Evolutionary conservation across 1,284 basidiomycete species (phyloP), one percentile per base, ranked within the genome.

Genomic region (Cystobasidium slooffiae): DNA sequence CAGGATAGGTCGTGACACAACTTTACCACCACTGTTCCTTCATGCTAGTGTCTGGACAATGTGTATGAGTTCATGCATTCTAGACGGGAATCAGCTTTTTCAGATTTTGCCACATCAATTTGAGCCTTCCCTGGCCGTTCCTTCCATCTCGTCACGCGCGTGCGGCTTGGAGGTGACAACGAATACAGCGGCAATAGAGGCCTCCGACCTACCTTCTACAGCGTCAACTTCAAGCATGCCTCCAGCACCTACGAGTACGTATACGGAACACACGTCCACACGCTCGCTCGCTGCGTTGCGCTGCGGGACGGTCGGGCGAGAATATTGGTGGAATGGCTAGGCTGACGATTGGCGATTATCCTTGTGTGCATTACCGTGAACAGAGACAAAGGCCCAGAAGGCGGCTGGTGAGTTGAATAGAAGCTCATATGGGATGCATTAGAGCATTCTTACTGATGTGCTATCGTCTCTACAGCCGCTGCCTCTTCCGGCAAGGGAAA

Each of bases 401-500:
- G 66, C 66, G 31, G 66, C 64, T 43, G 64, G 64, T 66, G 64
- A 51, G 64, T 66, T 22, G 22, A n/a, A 46, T 47, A 20, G 6
- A 41, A 14, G 9, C 6, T 41, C 14, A 63, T 47, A 46, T 3
- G 51, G 20, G 20, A 1, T 18, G 16, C 44, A 51, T 14, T 5
- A 37, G 22, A 12, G 18, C 41, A 47, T 6, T n/a, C 43, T 63
- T 39, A 47, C 62, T 39, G 24, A 52, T 46, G 49, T 52, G 49
- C 31, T 12, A 37, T 6, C 31, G 22, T 53, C 22, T 24, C 43
- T 52, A 39, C 63, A 56, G 70, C 70, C 62, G 70, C 70, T 52
- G 70, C 70, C 52, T 73, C 70, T 37, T 73, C 70, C 51, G 47
- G 44, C 62, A 73, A 65, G 63, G 70, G 70, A 65, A 73, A 73